Base-by-base conservation (phyloP, 2,329 filamentous ascomycete species). In the Calonectria multiphialidica region DNA sequence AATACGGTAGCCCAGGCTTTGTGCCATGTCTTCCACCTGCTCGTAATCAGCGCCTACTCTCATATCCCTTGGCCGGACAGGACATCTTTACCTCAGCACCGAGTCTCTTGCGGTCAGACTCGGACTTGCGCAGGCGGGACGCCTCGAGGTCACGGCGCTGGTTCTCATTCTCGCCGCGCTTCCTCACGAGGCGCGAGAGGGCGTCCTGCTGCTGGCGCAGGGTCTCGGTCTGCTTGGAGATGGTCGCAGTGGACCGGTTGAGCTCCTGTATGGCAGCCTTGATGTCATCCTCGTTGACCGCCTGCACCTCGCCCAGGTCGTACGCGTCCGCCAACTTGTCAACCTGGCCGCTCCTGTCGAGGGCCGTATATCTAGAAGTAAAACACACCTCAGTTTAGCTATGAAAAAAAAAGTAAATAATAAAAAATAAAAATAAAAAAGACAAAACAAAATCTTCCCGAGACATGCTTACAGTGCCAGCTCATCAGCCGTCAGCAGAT, bases 131-230 rank as follows among this genome's bases (percentile, higher is more conserved):
- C 6, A 78, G 73, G 18, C 80, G 77, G 6, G 75, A 67, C 0
- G 74, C 70, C 66, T 83, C 82, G 28, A 84, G 71, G 8, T 82
- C 76, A 16, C 73, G 77, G 1, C 83, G 76, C 25, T 80, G 79
- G 6, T 74, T 70, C 15, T 81, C 78, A 16, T 72, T 79, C 45
- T 84, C 82, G 9, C 75, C 76, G 13, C 81, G 77, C 57, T 80
- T 88, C 63, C 87, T 87, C 5, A 88, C 83, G 84, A 88, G 45
- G 84, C 85, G 75, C 40, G 87, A 86, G 65, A 94, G 81, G 12
- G 91, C 91, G 76, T 90, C 88, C 72, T 90, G 90, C 80, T 95
- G 93, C 63, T 88, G 86, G 68, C 88, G 87, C 21, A 95, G 80
- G 0, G 88, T 85, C 78, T 91, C 89, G 33, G 88, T 91, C 78